Base-by-base conservation (phyloP, 371 early-diverging fungal species). In the Blastocladiella emersonii region DNA sequence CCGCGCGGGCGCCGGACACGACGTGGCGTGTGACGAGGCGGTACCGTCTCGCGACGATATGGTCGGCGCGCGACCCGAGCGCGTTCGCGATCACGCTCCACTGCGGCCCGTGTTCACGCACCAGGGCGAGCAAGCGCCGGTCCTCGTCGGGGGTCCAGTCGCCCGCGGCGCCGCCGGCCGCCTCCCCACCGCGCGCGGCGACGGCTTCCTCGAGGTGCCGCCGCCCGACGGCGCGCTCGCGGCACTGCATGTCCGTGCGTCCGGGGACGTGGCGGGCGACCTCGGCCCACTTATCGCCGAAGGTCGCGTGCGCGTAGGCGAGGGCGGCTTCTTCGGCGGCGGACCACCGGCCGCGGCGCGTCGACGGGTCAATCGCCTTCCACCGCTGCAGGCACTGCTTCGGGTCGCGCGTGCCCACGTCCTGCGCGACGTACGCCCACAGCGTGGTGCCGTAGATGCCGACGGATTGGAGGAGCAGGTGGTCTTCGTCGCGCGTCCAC, bases 331-430 rank as follows among this genome's bases (percentile, higher is more conserved):
- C 91, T 67, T 93, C 94, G 53, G 86, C 84, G 10, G 61, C 41
- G 27, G 74, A 75, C 91, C 92, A 95, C 34, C 83, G 74, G 10
- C 85, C 84, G 1, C 85, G 79, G 27, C 81, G 76, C 36, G 90
- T 88, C 1, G 79, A 79, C 1, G 93, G 92, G 65, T 84, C 78
- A 23, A 91, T 61, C 1, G 80, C 79, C 66, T 89, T 87, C 88
- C 89, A 95, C 41, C 91, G 82, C 53, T 88, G 85, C 48, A 88
- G 73, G 66, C 93, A 93, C 70, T 94, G 93, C 63, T 83, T 81
- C 7, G 86, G 84, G 6, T 85, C 78, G 36, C 91, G 80, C 49
- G 80, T 78, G 0, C 81, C 84, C 49, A 91, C 62, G 25, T 77
- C 78, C n/a, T 76, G 62, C 0, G 90, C 83, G 12, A 91, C 78